Evolutionary conservation across 768 basidiomycete species (phyloP).

Genomic region (Tylopilus felleus): DNA sequence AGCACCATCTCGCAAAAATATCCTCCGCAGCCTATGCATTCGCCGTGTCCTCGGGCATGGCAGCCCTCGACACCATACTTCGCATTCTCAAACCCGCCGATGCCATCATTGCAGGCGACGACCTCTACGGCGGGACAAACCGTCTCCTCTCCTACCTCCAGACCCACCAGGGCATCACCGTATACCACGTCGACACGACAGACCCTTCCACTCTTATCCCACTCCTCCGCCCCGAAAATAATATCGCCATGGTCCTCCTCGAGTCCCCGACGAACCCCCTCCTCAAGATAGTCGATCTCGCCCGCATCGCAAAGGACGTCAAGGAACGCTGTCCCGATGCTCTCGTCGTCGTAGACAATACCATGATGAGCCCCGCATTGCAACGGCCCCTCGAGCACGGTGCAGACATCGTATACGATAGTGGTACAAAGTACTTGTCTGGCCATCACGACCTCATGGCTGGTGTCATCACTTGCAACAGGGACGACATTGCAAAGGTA

Average conservation of each 20-base stretch:
- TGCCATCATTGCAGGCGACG: constrained; percentile 94
- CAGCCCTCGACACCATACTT: constrained; percentile 92
- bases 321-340: constrained; percentile 81
- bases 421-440: constrained; percentile 94
- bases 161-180: constrained; percentile 81
- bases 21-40: constrained; percentile 90
- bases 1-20: constrained; percentile 96
- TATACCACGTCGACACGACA: constrained; percentile 94
- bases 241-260: constrained; percentile 92
- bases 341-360: constrained; percentile 90
- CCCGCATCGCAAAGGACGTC: constrained; percentile 76
- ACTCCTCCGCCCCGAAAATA: constrained; percentile 56
- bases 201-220: constrained; percentile 59
- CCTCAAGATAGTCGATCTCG: constrained; percentile 91
- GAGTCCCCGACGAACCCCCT: constrained; percentile 98
- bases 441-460: constrained; percentile 99
- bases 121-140: constrained; percentile 97
- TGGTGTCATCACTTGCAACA: constrained; percentile 88
- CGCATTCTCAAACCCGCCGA: constrained; percentile 94
- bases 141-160: constrained; percentile 88
- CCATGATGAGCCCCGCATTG: constrained; percentile 99
- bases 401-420: constrained; percentile 96
- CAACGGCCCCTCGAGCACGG: constrained; percentile 94
- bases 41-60: constrained; percentile 96
- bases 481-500: constrained; percentile 87